phyloP scores from a whole-genome alignment of 441 rosid genomes.

The Omphalea diandra region DNA sequence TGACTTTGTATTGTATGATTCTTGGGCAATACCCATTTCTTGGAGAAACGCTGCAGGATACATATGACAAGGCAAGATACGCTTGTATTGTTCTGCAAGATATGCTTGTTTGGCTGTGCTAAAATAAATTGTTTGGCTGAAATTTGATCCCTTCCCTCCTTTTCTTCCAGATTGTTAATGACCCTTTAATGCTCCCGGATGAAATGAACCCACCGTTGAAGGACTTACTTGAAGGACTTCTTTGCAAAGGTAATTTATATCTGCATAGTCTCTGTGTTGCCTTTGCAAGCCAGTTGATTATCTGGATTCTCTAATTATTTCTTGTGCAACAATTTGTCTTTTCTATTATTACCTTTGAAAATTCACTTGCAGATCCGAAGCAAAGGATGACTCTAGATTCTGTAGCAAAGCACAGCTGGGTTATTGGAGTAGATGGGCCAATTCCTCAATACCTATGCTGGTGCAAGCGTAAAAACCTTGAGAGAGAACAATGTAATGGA shows the following conservation, averaged over 20 bases:
- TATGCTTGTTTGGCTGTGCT: background rate
- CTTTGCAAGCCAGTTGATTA: background rate
- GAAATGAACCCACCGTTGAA: conserved; percentile 62
- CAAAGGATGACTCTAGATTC: conserved; percentile 66
- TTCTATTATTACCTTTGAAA: background rate
- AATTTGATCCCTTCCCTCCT: background rate
- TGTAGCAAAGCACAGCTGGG: conserved; percentile 75
- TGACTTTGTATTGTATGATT: conserved; percentile 85
- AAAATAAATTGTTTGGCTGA: background rate
- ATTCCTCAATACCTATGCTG: conserved; percentile 66
- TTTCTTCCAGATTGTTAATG: conserved; percentile 67
- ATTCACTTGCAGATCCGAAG: conserved; percentile 59
- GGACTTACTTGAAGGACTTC: conserved; percentile 79
- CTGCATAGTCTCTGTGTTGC: background rate
- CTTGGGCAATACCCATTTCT: conserved; percentile 84
- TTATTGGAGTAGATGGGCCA: conserved; percentile 63
- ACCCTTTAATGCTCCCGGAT: conserved; percentile 61
- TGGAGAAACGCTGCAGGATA: conserved; percentile 89
- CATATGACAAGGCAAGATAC: conserved; percentile 83
- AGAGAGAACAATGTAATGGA: conserved; percentile 31
- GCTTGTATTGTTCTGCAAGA: conserved; percentile 1
- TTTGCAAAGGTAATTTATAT: conserved; percentile 73
- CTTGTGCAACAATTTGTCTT: background rate
- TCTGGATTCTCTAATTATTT: background rate
- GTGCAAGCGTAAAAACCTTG: conserved; percentile 65